phyloP scores from a whole-genome alignment of 2,329 filamentous ascomycete species.

The Didymella segeticola region DNA sequence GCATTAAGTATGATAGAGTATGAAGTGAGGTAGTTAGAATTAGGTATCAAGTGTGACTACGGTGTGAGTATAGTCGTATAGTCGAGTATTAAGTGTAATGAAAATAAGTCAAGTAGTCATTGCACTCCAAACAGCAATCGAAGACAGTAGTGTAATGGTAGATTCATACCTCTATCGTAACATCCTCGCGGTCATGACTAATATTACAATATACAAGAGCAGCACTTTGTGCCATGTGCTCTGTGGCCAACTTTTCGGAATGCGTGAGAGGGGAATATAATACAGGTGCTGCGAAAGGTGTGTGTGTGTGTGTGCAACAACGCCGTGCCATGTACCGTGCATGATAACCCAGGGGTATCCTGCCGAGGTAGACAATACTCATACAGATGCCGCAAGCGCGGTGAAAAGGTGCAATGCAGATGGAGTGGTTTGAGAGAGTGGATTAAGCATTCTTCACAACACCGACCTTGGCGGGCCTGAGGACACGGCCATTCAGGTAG shows the following conservation, averaged over 20 bases:
- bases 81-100: no score
- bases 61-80: no score
- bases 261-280: constrained; percentile 23
- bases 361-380: constrained; percentile 14
- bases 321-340: constrained; percentile 15
- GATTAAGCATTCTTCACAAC: constrained; percentile 80
- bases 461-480: constrained; percentile 94
- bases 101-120: constrained; percentile 4
- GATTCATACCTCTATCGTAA: constrained; percentile 10
- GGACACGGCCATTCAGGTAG: constrained; percentile 84
- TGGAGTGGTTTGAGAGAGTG: no score
- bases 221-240: constrained; percentile 3
- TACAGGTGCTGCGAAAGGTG: neutral
- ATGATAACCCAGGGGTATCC: constrained; percentile 14
- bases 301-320: no score
- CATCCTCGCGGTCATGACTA: constrained; percentile 11
- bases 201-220: constrained; percentile 18
- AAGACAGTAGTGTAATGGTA: no score
- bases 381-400: constrained; percentile 10
- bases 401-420: neutral
- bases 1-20: no score
- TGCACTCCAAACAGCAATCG: no score
- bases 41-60: no score
- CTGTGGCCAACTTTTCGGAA: constrained; percentile 14
- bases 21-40: no score